Percentiles rank a stretch among this genome's conserved stretches.
Conservation (phyloP, 1,284 basidiomycete genomes). For the Boletus semigastroideus region DNA sequence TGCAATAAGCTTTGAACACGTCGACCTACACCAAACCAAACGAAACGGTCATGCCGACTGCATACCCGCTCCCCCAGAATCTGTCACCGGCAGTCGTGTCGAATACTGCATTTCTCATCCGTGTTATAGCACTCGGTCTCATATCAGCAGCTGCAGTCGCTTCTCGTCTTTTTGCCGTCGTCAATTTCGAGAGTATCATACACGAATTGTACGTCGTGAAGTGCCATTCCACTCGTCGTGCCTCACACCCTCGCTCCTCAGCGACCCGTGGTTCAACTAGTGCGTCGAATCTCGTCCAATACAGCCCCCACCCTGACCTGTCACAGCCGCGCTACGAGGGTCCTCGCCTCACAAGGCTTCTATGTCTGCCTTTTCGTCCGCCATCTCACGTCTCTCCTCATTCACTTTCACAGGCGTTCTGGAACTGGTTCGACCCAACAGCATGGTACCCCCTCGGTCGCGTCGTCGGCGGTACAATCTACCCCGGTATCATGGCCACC, state of each 20-base stretch:
- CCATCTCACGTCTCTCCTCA: not conserved
- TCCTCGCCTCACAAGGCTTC: conserved; percentile 90
- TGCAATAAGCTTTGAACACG: conserved; percentile 17
- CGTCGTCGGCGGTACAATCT: conserved; percentile 97
- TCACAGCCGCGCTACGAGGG: conserved; percentile 82
- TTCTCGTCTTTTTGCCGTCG: conserved; percentile 94
- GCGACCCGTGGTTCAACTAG: conserved; percentile 99
- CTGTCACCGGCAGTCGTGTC: conserved; percentile 70
- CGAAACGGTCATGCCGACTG: conserved; percentile 54
- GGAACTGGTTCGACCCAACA: conserved; percentile 99
- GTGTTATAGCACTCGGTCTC: conserved; percentile 82
- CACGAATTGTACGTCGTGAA: conserved; percentile 86
- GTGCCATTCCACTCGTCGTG: conserved; percentile 10
- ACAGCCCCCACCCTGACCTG: conserved; percentile 7
- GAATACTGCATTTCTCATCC: conserved; percentile 82
- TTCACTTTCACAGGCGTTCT: conserved; percentile 77
- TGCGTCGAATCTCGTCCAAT: conserved; percentile 42
- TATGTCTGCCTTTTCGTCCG: conserved; percentile 61
- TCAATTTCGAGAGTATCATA: conserved; percentile 98
- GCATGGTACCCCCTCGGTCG: conserved; percentile 99
- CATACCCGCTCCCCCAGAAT: conserved; percentile 67
- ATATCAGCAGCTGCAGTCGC: conserved; percentile 94
- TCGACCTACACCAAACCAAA: conserved; percentile 5
- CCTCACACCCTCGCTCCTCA: conserved; percentile 31
- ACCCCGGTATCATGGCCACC: conserved; percentile 97